These are phyloP conservation scores for Cryptococcus hybrid DNA, from an alignment of 1,284 basidiomycete species.

Conservation along the genomic window DNA sequence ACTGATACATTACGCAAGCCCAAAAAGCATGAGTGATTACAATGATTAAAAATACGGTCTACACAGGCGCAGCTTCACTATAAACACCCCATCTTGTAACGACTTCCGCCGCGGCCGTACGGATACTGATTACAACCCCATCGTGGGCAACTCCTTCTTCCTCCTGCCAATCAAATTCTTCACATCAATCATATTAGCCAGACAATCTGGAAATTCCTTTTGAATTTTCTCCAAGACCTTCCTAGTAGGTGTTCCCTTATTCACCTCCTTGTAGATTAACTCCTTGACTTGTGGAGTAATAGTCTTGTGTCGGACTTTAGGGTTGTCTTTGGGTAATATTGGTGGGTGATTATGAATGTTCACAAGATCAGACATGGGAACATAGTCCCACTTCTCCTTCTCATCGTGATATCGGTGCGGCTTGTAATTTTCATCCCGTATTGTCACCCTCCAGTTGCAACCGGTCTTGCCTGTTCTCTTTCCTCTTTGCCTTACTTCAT, in stretches of 20 bases:
- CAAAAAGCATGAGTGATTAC: too few species aligned
- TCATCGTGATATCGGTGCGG: neutral
- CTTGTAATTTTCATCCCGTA: neutral
- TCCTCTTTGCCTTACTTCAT: neutral
- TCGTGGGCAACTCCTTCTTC: neutral
- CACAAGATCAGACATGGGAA: neutral
- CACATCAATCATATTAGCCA: neutral
- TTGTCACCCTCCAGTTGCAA: neutral
- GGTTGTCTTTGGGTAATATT: neutral
- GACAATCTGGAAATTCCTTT: neutral
- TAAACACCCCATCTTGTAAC: too few species aligned
- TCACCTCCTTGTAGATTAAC: neutral
- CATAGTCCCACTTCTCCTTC: neutral
- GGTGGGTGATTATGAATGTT: slow-evolving; percentile 1
- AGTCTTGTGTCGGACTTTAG: neutral
- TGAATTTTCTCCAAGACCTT: neutral
- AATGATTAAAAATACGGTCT: too few species aligned
- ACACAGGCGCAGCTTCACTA: too few species aligned
- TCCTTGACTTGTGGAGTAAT: neutral
- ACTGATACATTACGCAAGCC: too few species aligned
- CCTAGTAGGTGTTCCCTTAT: neutral
- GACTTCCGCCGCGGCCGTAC: too few species aligned
- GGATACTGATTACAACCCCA: too few species aligned
- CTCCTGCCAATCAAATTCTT: neutral
- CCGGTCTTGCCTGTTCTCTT: neutral